Percentiles rank a stretch among this genome's conserved stretches.
Conservation (phyloP, 805 yeast genomes). For the Candida jianshihensis region DNA sequence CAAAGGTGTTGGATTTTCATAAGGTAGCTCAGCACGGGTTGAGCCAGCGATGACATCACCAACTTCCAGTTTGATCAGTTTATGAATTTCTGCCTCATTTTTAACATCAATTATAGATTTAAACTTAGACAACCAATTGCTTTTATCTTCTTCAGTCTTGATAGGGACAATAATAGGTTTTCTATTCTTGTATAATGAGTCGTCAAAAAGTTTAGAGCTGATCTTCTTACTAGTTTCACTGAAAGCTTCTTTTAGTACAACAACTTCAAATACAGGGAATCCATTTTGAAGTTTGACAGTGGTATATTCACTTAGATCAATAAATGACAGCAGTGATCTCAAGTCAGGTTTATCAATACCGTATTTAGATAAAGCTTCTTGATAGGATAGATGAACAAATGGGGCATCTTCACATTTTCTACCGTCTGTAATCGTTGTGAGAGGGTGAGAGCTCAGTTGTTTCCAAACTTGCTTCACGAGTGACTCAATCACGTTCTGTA, state of each 20-base stretch:
- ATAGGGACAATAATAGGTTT: slow-evolving; percentile 54
- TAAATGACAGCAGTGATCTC: slow-evolving; percentile 44
- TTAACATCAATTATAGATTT: slow-evolving; percentile 22
- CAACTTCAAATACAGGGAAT: slow-evolving; percentile 70
- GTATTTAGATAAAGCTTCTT: slow-evolving; percentile 60
- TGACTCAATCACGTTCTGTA: slow-evolving; percentile 55
- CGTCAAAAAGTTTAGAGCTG: slow-evolving; percentile 34
- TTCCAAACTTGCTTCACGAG: slow-evolving; percentile 53
- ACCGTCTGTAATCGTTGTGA: slow-evolving; percentile 18
- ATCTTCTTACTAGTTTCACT: slow-evolving; percentile 16
- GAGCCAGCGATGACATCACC: slow-evolving; percentile 78
- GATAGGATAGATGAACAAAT: slow-evolving; percentile 49
- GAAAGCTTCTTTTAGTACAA: slow-evolving; percentile 48
- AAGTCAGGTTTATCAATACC: slow-evolving; percentile 97
- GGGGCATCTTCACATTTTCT: slow-evolving; percentile 12
- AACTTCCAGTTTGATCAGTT: slow-evolving; percentile 34
- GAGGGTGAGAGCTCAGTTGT: slow-evolving; percentile 28
- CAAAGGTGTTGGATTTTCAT: slow-evolving; percentile 93
- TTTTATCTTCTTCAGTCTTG: slow-evolving; percentile 30
- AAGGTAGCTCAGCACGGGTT: slow-evolving; percentile 62
- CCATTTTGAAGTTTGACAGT: slow-evolving; percentile 28
- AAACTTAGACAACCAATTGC: slow-evolving; percentile 37
- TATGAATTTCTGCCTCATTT: slow-evolving; percentile 1
- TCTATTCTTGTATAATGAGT: slow-evolving; percentile 43
- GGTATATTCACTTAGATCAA: slow-evolving; percentile 17